These are phyloP conservation scores for Ambrosia trifida DNA, from an alignment of 129 eudicot genomes.

Conservation along the genomic window DNA sequence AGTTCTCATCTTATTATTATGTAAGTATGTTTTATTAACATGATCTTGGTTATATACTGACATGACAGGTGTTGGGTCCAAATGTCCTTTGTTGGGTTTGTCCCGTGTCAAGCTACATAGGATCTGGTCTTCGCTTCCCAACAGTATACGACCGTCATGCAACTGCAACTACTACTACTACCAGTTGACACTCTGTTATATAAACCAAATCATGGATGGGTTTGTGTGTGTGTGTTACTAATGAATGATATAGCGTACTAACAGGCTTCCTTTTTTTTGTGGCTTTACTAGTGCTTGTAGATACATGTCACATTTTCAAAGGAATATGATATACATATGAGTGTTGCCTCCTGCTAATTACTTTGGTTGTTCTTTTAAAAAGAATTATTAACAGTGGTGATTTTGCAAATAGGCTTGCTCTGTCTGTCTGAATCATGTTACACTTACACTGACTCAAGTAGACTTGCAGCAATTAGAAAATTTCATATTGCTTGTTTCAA, in stretches of 20 bases:
- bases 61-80: conserved; percentile 71
- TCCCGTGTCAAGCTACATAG: conserved; percentile 67
- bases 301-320: background rate
- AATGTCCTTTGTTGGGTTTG: conserved; percentile 73
- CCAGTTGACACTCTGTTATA: background rate
- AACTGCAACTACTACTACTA: conserved; percentile 10
- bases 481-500: too few species aligned
- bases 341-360: background rate
- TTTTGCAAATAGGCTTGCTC: too few species aligned
- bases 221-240: conserved; percentile 6
- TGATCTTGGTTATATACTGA: background rate
- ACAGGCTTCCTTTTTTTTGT: background rate
- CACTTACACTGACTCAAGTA: too few species aligned
- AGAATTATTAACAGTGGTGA: too few species aligned
- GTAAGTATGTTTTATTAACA: background rate
- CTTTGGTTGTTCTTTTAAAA: too few species aligned
- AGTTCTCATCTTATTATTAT: background rate
- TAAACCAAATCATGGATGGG: conserved; percentile 1
- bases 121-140: conserved; percentile 74
- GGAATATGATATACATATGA: conserved; percentile 3
- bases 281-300: too few species aligned
- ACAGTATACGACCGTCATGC: conserved; percentile 50
- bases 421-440: too few species aligned
- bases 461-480: too few species aligned
- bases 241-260: conserved; percentile 15